phyloP scores from a whole-genome alignment of 768 basidiomycete genomes.

The Agaricus bisporus region DNA sequence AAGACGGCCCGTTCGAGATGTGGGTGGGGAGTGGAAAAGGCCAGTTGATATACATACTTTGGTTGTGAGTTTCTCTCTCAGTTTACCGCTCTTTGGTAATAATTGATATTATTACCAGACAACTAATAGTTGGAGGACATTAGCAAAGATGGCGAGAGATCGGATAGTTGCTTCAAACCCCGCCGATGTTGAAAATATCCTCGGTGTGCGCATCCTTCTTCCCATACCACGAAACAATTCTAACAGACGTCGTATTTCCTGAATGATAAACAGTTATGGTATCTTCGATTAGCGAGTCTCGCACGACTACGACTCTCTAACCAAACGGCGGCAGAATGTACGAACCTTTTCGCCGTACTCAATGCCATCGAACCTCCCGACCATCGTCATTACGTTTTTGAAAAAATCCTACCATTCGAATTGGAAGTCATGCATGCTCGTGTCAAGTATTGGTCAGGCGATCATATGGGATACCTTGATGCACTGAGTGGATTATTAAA shows the following conservation, averaged over 20 bases:
- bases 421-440: conserved; percentile 68
- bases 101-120: conserved; percentile 40
- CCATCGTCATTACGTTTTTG: conserved; percentile 54
- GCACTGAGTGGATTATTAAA: conserved; percentile 56
- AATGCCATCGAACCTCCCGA: conserved; percentile 47
- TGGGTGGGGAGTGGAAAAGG: conserved; percentile 67
- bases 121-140: conserved; percentile 82
- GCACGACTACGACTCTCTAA: conserved; percentile 81
- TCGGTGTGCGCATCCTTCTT: conserved; percentile 47
- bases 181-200: conserved; percentile 55
- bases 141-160: conserved; percentile 83
- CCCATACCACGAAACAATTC: background rate
- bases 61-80: conserved; percentile 52
- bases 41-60: conserved; percentile 65
- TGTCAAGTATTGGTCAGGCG: conserved; percentile 76
- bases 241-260: background rate
- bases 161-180: conserved; percentile 66
- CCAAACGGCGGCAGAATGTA: conserved; percentile 80
- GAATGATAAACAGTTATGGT: conserved; percentile 57
- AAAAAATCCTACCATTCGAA: conserved; percentile 52
- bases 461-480: conserved; percentile 76
- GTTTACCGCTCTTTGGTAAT: conserved; percentile 11
- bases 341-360: conserved; percentile 70
- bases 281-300: conserved; percentile 72
- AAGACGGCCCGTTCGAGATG: conserved; percentile 65